These are phyloP conservation scores for Cercospora zeina DNA, from an alignment of 2,329 filamentous ascomycete species.

Conservation along the genomic window DNA sequence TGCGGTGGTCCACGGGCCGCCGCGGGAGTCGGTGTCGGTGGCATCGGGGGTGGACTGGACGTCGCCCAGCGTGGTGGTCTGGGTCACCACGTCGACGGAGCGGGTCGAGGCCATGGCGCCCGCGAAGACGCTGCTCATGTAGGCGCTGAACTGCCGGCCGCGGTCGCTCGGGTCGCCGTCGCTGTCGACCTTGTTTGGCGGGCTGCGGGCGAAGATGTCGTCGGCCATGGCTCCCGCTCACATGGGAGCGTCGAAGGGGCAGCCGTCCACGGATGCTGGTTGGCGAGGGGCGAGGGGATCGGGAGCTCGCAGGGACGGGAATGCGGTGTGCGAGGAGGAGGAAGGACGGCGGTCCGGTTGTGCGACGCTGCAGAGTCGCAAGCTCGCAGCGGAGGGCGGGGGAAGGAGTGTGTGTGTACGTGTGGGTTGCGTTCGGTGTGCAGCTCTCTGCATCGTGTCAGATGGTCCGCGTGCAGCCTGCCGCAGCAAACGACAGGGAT, in stretches of 20 bases:
- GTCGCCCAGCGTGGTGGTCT: slow-evolving; percentile 8
- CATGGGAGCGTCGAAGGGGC: neutral
- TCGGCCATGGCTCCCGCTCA: neutral
- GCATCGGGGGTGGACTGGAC: slow-evolving; percentile 3
- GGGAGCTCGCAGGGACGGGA: neutral
- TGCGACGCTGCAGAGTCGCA: neutral
- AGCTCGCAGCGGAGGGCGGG: slow-evolving; percentile 3
- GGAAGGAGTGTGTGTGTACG: too few relatives aligned
- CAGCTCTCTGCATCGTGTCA: slow-evolving; percentile 1
- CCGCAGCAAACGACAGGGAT: neutral
- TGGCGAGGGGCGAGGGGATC: neutral
- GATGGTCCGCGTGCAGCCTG: neutral
- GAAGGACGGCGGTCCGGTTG: neutral
- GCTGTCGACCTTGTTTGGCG: neutral
- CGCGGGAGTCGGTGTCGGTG: neutral
- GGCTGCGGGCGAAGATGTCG: neutral
- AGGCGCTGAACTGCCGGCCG: neutral
- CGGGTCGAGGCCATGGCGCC: neutral
- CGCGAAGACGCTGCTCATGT: neutral
- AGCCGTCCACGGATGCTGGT: neutral
- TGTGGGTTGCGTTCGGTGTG: too few relatives aligned
- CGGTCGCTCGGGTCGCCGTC: neutral
- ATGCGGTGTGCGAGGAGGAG: neutral
- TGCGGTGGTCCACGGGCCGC: neutral
- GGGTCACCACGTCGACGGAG: slow-evolving; percentile 5